phyloP scores from a whole-genome alignment of 2,329 filamentous ascomycete species.

The Colletotrichum shisoi region DNA sequence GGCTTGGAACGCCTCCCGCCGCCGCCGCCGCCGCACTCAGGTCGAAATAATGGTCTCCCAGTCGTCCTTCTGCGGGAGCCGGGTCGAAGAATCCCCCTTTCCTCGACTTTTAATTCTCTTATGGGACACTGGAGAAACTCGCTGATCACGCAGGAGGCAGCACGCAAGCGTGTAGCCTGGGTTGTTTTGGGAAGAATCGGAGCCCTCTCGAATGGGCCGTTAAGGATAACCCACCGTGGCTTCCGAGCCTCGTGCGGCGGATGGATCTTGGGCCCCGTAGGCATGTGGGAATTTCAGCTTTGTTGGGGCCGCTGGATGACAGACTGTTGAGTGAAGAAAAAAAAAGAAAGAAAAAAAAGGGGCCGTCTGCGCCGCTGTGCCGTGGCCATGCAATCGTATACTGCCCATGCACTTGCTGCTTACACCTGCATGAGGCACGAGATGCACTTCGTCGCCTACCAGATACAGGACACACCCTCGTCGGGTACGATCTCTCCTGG shows the following conservation, averaged over 20 bases:
- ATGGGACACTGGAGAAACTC: background rate
- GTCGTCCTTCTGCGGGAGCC: constrained; percentile 9
- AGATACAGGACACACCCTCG: constrained; percentile 1
- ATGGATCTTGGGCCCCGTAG: constrained; percentile 7
- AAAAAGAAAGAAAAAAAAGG: background rate
- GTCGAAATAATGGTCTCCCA: background rate
- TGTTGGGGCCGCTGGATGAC: constrained; percentile 33
- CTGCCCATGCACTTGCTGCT: background rate
- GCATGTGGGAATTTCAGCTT: constrained; percentile 28
- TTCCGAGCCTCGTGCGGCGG: constrained; percentile 26
- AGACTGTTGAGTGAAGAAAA: constrained; percentile 28
- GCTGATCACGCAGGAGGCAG: background rate
- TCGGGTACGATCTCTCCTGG: background rate
- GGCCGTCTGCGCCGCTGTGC: constrained; percentile 23
- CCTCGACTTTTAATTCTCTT: background rate
- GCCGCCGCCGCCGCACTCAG: constrained; percentile 16
- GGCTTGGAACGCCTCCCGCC: constrained; percentile 21
- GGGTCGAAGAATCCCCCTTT: constrained; percentile 11
- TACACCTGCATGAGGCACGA: constrained; percentile 21
- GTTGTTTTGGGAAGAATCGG: constrained; percentile 21
- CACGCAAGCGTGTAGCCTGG: background rate
- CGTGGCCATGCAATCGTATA: background rate
- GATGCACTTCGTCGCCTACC: constrained; percentile 12
- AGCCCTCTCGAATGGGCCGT: constrained; percentile 11
- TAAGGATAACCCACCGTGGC: constrained; percentile 17